A percentile compares a stretch with the other conserved stretches of the same genome.
Conservation (phyloP, 2,329 filamentous ascomycete species). For the Phyllosticta ampelicida region DNA sequence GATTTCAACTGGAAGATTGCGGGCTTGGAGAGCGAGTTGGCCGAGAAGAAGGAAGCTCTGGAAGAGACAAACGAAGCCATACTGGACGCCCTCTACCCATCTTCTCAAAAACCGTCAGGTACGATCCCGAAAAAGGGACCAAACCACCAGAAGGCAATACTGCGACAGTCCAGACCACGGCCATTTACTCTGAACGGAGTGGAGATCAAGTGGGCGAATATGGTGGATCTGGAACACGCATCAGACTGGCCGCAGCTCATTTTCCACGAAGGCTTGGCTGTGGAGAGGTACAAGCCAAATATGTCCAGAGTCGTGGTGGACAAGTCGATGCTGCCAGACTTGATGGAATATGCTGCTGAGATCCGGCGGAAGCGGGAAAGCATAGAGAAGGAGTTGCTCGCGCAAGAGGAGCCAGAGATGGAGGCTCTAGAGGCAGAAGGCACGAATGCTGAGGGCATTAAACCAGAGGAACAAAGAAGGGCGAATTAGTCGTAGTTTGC, state of each 20-base stretch:
- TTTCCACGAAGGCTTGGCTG: slow-evolving; percentile 12
- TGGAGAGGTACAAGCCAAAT: background rate
- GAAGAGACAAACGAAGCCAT: background rate
- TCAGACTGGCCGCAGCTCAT: slow-evolving; percentile 14
- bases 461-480: background rate
- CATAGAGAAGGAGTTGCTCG: background rate
- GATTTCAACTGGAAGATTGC: background rate
- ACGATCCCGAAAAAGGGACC: background rate
- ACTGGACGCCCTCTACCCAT: background rate
- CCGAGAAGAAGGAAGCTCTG: background rate
- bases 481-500: background rate
- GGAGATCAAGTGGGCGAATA: slow-evolving; percentile 23
- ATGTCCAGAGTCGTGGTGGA: background rate
- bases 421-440: background rate
- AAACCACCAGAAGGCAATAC: background rate
- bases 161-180: background rate
- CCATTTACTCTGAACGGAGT: slow-evolving; percentile 21
- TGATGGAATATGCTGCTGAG: background rate
- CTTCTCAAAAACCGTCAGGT: background rate
- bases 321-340: background rate
- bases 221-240: slow-evolving; percentile 22
- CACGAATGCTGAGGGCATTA: background rate
- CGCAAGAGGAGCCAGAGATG: background rate
- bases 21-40: background rate
- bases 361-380: background rate